These are phyloP conservation scores for Rhodotorula glutinis DNA, from an alignment of 1,284 basidiomycete species.

Conservation along the genomic window DNA sequence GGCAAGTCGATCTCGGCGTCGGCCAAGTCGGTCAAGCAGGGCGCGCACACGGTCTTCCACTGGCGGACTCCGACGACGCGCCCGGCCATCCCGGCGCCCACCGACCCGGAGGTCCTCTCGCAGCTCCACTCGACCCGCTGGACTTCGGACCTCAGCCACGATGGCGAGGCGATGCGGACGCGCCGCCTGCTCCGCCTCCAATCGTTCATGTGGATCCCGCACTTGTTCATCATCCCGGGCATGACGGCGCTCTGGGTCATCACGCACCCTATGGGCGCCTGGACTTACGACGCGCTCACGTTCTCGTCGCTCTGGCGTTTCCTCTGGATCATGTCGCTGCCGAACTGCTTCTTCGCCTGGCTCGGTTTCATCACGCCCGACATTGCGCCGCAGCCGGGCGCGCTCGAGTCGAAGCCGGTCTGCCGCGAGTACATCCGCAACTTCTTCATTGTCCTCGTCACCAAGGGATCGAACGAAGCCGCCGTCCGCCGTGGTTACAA, in stretches of 20 bases:
- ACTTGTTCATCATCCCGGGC: slow-evolving; percentile 47
- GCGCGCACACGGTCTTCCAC: slow-evolving; percentile 42
- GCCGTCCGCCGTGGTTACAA: slow-evolving; percentile 50
- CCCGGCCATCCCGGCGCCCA: slow-evolving; percentile 44
- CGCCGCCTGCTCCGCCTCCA: slow-evolving; percentile 46
- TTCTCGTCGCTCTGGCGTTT: slow-evolving; percentile 50
- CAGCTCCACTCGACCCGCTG: slow-evolving; percentile 50
- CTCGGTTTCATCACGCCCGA: slow-evolving; percentile 50
- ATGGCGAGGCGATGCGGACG: slow-evolving; percentile 49
- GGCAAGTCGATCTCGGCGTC: slow-evolving; percentile 22
- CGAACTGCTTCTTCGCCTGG: slow-evolving; percentile 50
- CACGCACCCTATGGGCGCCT: slow-evolving; percentile 48
- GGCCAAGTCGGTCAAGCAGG: slow-evolving; percentile 21
- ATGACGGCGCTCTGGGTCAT: slow-evolving; percentile 49
- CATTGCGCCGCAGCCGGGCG: slow-evolving; percentile 43
- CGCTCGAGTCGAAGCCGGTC: slow-evolving; percentile 48
- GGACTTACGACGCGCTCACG: slow-evolving; percentile 48
- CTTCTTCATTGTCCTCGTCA: slow-evolving; percentile 50
- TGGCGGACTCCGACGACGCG: slow-evolving; percentile 46
- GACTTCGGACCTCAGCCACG: slow-evolving; percentile 47
- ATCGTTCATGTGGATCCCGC: slow-evolving; percentile 47
- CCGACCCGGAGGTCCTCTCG: slow-evolving; percentile 46
- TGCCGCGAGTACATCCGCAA: slow-evolving; percentile 50
- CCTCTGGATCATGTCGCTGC: slow-evolving; percentile 49
- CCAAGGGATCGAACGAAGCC: slow-evolving; percentile 50